Base-by-base conservation (phyloP, 176 grass and related monocot species). In the Hyparrhenia diplandra region DNA sequence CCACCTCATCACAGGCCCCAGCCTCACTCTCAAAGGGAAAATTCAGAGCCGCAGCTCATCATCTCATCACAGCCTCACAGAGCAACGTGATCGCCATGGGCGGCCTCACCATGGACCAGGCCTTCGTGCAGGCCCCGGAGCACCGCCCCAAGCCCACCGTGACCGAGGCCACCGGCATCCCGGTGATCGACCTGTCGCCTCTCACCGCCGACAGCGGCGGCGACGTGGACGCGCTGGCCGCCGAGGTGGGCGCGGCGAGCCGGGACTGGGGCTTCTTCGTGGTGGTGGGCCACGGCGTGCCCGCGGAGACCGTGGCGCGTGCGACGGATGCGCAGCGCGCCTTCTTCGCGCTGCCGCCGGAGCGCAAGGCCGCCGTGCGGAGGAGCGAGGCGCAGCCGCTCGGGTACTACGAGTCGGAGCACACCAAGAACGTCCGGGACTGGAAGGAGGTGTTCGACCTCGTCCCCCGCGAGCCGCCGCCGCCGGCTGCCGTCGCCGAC, bases 391-490 rank as follows among this genome's bases (percentile, higher is more conserved):
- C 10, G 63, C 41, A 84, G 68, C 91, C 90, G 34, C 42, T 94
- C 6, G 95, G 90, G 13, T 98, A 92, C 87, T 98, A 98, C 45
- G 90, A 89, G 49, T 69, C 90, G 3, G 95, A 98, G 83, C 90
- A 90, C 82, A 97, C 95, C 24, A 94, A 94, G 83, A 97, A 97
- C 82, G 92, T 97, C 3, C 73, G 92, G 85, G 95, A 97, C 76
- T 97, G 95, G 95, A 97, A 97, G 87, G 95, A 97, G 87, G 95
- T 94, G 58, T 90, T 89, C 73, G 95, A 94, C 51, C 30, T 98
- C 32, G 51, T 92, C 10, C 85, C 90, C 0, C 62, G 45, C 8
- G 69, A 92, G 20, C 80, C 42, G 3, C 39, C 65, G 76, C 47
- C 30, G 30, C 62, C 55, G 2, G 52, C 52, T 0, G 52, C 52